Percentiles rank a stretch among this genome's conserved stretches.
Evolutionary conservation across 2,329 filamentous ascomycete genomes (phyloP).

Genomic region (Diaporthe humulicola): DNA sequence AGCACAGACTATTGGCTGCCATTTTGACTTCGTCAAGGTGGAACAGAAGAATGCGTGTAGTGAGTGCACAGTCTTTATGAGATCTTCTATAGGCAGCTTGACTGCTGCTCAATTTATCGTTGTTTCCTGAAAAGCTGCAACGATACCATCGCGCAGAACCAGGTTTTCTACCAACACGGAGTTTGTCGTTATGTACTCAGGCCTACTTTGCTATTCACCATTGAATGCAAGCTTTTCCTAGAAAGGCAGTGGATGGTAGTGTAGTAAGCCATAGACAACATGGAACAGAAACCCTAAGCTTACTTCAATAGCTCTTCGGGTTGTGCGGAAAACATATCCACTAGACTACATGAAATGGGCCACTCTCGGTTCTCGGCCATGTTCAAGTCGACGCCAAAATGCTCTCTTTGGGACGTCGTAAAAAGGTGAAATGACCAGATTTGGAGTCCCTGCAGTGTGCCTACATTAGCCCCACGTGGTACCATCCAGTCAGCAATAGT

Average conservation of each 20-base stretch:
- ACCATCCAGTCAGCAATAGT: conserved; percentile 6
- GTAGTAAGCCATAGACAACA: background rate
- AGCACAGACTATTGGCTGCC: background rate
- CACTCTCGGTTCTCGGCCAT: conserved; percentile 1
- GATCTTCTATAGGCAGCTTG: background rate
- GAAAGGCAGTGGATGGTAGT: background rate
- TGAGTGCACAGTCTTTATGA: too few species aligned
- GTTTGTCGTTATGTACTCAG: background rate
- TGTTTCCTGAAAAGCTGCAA: background rate
- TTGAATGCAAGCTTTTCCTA: background rate
- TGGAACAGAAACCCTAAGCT: background rate
- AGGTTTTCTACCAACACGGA: too few species aligned
- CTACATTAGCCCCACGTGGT: background rate
- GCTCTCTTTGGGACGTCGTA: background rate
- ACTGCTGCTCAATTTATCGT: background rate
- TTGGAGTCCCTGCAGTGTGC: background rate
- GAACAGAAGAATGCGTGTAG: background rate
- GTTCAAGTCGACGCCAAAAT: conserved; percentile 4
- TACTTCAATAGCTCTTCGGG: background rate
- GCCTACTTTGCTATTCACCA: background rate
- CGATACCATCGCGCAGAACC: accelerated
- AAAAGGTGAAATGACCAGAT: background rate
- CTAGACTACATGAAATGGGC: background rate
- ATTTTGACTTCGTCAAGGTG: background rate
- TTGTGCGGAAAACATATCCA: background rate